Evolutionary conservation across 2,329 filamentous ascomycete genomes (phyloP).

Genomic region (Rachicladosporium sp.): DNA sequence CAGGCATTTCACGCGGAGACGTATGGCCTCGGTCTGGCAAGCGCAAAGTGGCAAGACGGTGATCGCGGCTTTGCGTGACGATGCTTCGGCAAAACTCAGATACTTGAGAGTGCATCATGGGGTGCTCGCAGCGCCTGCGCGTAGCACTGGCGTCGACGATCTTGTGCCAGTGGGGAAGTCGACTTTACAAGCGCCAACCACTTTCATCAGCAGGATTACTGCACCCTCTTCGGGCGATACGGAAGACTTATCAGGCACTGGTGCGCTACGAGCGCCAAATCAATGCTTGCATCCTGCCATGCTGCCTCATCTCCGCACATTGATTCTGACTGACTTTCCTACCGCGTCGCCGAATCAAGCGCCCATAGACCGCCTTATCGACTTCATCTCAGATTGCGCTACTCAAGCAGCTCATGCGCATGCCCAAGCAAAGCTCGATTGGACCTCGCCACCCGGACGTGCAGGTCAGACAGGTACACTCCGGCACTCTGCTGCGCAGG

Average conservation of each 20-base stretch:
- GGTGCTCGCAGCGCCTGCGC: no score
- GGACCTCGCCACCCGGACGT: conserved; percentile 46
- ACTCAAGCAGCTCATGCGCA: conserved; percentile 42
- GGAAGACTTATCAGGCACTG: neutral
- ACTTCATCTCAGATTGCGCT: conserved; percentile 45
- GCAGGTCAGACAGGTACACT: conserved; percentile 36
- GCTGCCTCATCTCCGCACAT: conserved; percentile 40
- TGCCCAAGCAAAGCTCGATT: conserved; percentile 43
- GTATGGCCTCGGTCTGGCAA: conserved; percentile 20
- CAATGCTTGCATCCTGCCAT: conserved; percentile 39
- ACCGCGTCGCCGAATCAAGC: conserved; percentile 19
- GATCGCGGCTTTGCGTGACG: neutral
- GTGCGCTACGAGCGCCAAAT: neutral
- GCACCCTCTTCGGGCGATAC: no score
- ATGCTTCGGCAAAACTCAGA: neutral
- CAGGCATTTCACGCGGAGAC: conserved; percentile 8
- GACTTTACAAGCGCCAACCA: no score
- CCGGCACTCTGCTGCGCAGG: conserved; percentile 22
- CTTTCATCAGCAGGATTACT: no score
- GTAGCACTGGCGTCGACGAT: no score
- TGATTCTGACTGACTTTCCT: conserved; percentile 47
- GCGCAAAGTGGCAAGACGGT: no score
- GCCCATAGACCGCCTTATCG: conserved; percentile 35
- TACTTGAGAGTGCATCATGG: no score
- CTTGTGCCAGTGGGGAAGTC: no score